Percentiles rank a stretch among this genome's conserved stretches.
phyloP scores from a whole-genome alignment of 1,284 basidiomycete genomes.

The Cryptococcus wingfieldii region DNA sequence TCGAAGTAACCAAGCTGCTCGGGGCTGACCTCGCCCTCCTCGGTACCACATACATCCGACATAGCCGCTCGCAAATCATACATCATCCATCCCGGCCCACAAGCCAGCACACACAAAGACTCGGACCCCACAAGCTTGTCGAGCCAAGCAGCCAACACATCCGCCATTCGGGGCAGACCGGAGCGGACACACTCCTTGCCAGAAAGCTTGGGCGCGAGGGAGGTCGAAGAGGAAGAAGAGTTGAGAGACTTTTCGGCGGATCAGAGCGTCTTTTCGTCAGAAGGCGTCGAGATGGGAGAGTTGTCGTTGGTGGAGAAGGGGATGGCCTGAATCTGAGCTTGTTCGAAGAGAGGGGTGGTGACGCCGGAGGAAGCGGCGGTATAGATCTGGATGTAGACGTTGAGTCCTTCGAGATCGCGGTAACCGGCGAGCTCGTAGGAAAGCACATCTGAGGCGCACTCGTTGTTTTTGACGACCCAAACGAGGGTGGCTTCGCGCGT shows the following conservation, averaged over 20 bases:
- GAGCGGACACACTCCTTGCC: background rate
- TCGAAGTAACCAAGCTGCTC: conserved; percentile 30
- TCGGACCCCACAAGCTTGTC: conserved; percentile 7
- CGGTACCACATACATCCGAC: conserved; percentile 14
- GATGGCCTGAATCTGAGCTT: background rate
- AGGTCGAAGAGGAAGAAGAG: background rate
- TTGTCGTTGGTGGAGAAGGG: background rate
- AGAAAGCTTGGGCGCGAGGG: background rate
- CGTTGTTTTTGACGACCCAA: conserved; percentile 24
- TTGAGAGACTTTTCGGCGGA: background rate
- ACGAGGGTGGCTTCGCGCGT: conserved; percentile 17
- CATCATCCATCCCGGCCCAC: conserved; percentile 34
- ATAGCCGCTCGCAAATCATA: conserved; percentile 27
- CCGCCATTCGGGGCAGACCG: conserved; percentile 23
- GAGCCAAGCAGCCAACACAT: conserved; percentile 11
- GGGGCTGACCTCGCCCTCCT: conserved; percentile 11
- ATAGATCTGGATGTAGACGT: conserved; percentile 14
- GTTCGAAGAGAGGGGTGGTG: background rate
- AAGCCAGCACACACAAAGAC: conserved; percentile 27
- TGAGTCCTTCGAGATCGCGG: conserved; percentile 1
- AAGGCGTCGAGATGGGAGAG: background rate
- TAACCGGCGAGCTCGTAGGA: conserved; percentile 15
- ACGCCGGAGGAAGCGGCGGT: background rate
- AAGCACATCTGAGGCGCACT: conserved; percentile 28
- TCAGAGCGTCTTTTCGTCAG: background rate